These are phyloP conservation scores for Thuja plicata DNA, from an alignment of 83 land plant species.

Conservation along the genomic window DNA sequence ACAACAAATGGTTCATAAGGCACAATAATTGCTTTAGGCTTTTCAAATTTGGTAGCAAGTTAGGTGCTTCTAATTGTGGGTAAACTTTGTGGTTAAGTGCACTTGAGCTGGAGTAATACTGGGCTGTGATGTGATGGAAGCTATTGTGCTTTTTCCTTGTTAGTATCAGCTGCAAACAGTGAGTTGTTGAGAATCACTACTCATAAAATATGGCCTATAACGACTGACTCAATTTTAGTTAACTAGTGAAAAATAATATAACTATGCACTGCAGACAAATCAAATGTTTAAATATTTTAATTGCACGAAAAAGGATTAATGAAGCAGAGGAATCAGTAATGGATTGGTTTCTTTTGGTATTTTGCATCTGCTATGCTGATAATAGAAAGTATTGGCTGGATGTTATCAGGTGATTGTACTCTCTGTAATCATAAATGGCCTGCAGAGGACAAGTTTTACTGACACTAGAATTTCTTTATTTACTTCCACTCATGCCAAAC, in stretches of 20 bases:
- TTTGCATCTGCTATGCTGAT: not conserved
- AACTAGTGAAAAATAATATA: not conserved
- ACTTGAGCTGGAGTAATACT: not conserved
- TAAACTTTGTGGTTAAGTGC: not conserved
- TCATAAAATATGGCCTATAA: not conserved
- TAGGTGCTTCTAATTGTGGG: not conserved
- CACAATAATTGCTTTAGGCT: not conserved
- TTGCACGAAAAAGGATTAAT: not conserved
- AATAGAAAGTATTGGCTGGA: slow-evolving; percentile 1
- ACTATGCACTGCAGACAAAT: not conserved
- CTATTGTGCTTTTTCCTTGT: not conserved
- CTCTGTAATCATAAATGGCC: not conserved
- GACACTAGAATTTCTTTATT: not conserved
- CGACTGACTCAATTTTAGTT: not conserved
- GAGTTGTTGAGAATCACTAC: not conserved
- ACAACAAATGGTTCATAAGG: not conserved
- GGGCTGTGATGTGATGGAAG: not conserved
- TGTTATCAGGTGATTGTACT: slow-evolving; percentile 3
- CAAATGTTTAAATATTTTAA: not conserved
- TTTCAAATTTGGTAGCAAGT: not conserved
- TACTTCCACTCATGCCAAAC: not conserved
- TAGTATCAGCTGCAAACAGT: not conserved
- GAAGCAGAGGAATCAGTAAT: not conserved
- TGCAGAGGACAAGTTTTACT: not conserved
- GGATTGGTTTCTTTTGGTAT: not conserved